Base-by-base conservation (phyloP, 306 rosid species). In the Biancaea sappan region DNA sequence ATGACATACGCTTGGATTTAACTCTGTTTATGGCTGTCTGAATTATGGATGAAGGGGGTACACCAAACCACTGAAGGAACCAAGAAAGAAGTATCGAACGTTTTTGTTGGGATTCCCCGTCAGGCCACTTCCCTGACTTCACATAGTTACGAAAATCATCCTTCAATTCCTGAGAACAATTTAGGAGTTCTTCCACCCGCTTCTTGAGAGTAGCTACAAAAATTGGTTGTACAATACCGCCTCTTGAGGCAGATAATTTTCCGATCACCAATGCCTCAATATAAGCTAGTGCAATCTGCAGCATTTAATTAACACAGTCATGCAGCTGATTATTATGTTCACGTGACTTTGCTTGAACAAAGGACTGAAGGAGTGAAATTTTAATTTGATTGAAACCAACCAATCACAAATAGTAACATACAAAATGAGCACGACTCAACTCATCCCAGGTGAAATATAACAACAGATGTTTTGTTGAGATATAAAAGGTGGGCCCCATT, bases 211-310 rank as follows among this genome's bases (percentile, higher is more conserved):
- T 35, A 19, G 29, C 68, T 10, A 62, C 46, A 62, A 62, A 62
- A 37, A 62, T 31, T 21, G 68, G 48, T 37, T 62, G 68, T 14
- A 62, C 48, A 19, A 62, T 62, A 4, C 15, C 66, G 32, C 48
- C 68, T 15, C 31, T 62, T 35, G 48, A n/a, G 37, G 48, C 68
- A 37, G 68, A 35, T 62, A 62, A 21, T 19, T 62, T 62, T 62
- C 48, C 68, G 4, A 48, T 62, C 47, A 62, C 37, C 11, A 88
- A 78, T 72, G 96, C 92, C 81, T 94, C 97, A 11, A 83, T 81
- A 71, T 94, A 94, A 18, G 88, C 89, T 60, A 94, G 66, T 12
- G 96, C 92, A 80, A 94, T 91, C 98, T 94, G 91, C 83, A 77
- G 80, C 66, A 80, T 58, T 77, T 25, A 43, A 75, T 40, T 50